Percentiles rank a stretch among this genome's conserved stretches.
Conservation (phyloP, 331 rosid species). For the Malus hybrid region DNA sequence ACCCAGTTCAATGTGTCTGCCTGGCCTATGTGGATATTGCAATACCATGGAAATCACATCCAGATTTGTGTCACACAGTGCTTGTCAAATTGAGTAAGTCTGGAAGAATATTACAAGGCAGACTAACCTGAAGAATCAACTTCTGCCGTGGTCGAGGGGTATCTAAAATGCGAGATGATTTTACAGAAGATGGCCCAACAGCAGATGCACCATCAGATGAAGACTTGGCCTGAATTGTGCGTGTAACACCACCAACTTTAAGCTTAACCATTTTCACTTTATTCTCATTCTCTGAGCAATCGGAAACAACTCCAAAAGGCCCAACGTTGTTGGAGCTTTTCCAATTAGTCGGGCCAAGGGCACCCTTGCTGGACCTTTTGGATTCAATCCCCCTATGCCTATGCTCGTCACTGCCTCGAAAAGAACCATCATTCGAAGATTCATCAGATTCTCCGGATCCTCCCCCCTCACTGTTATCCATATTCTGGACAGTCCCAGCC, state of each 20-base stretch:
- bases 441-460: slow-evolving; percentile 34
- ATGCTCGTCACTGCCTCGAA: slow-evolving; percentile 27
- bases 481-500: slow-evolving; percentile 14
- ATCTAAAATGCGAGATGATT: slow-evolving; percentile 28
- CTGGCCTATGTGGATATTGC: not conserved
- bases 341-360: slow-evolving; percentile 28
- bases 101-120: not conserved
- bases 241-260: slow-evolving; percentile 26
- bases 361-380: slow-evolving; percentile 17
- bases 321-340: not conserved
- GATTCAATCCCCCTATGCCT: slow-evolving; percentile 12
- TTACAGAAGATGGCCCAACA: slow-evolving; percentile 22
- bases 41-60: not conserved
- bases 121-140: slow-evolving; percentile 23
- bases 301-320: slow-evolving; percentile 2
- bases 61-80: not conserved
- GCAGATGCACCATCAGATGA: slow-evolving; percentile 30
- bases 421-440: slow-evolving; percentile 26
- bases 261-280: slow-evolving; percentile 39
- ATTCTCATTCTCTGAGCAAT: slow-evolving; percentile 21
- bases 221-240: slow-evolving; percentile 27
- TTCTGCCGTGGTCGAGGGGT: slow-evolving; percentile 21
- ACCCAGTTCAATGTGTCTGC: not conserved
- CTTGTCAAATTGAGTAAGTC: not conserved
- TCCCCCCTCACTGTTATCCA: slow-evolving; percentile 19